These are phyloP conservation scores for Leccinum variicolor DNA, from an alignment of 768 basidiomycete genomes.

Conservation along the genomic window DNA sequence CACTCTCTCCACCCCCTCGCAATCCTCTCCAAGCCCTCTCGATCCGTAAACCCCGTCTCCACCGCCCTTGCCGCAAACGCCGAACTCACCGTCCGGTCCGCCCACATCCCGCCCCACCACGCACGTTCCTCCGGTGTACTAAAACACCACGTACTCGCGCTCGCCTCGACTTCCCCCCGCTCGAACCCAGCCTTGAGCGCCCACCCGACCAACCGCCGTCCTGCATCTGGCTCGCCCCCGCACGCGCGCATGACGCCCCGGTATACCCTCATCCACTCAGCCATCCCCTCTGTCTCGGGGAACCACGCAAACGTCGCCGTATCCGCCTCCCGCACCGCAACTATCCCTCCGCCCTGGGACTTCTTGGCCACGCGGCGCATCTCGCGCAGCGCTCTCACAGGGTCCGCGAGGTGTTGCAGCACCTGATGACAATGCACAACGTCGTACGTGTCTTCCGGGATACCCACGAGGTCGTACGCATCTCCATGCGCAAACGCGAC, in stretches of 20 bases:
- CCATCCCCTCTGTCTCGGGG: slow-evolving; percentile 33
- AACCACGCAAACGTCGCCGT: slow-evolving; percentile 32
- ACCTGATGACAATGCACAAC: slow-evolving; percentile 51
- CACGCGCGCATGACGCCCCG: slow-evolving; percentile 24
- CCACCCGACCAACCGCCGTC: slow-evolving; percentile 36
- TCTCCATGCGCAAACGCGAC: slow-evolving; percentile 40
- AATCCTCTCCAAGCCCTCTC: slow-evolving; percentile 23
- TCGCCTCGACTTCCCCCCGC: slow-evolving; percentile 24
- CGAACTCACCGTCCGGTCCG: slow-evolving; percentile 35
- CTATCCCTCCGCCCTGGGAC: slow-evolving; percentile 36
- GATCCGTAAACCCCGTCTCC: slow-evolving; percentile 21
- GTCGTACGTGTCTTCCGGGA: slow-evolving; percentile 41
- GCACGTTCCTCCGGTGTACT: slow-evolving; percentile 33
- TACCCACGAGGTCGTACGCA: slow-evolving; percentile 33
- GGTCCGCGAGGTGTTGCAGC: slow-evolving; percentile 44
- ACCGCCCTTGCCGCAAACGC: slow-evolving; percentile 32
- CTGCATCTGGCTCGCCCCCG: slow-evolving; percentile 39
- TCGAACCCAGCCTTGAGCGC: slow-evolving; percentile 37
- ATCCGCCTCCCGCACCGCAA: slow-evolving; percentile 45
- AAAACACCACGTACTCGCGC: slow-evolving; percentile 36
- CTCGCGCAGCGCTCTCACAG: slow-evolving; percentile 40
- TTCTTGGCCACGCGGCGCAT: slow-evolving; percentile 44
- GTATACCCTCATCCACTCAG: slow-evolving; percentile 21
- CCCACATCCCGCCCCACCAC: slow-evolving; percentile 40
- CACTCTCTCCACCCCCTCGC: slow-evolving; percentile 28